These are phyloP conservation scores for Bauhinia variegata DNA, from an alignment of 306 rosid species.

Conservation along the genomic window DNA sequence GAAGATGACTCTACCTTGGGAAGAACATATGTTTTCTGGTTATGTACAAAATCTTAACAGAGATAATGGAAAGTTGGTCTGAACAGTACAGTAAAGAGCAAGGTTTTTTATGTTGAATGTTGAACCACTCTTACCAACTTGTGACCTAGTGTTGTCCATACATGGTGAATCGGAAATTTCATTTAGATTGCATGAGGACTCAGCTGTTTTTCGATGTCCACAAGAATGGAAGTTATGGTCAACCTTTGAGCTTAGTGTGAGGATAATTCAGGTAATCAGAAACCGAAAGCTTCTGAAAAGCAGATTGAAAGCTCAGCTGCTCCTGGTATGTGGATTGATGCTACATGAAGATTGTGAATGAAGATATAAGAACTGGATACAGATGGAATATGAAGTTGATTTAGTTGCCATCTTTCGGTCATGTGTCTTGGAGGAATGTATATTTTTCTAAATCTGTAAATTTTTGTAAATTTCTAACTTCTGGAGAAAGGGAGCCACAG, in stretches of 20 bases:
- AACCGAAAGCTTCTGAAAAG: slow-evolving; percentile 31
- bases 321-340: slow-evolving; percentile 35
- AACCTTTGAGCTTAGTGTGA: slow-evolving; percentile 15
- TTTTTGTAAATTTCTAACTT: slow-evolving; percentile 37
- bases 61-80: slow-evolving; percentile 36
- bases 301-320: slow-evolving; percentile 36
- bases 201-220: slow-evolving; percentile 38
- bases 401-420: slow-evolving; percentile 33
- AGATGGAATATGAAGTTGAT: slow-evolving; percentile 39
- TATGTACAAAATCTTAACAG: slow-evolving; percentile 38
- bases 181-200: slow-evolving; percentile 32
- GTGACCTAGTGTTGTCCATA: slow-evolving; percentile 39
- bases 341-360: slow-evolving; percentile 42
- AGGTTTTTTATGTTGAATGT: slow-evolving; percentile 35
- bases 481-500: slow-evolving; percentile 43
- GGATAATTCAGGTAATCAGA: slow-evolving; percentile 30
- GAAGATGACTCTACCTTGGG: slow-evolving; percentile 38
- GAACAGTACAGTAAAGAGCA: slow-evolving; percentile 38
- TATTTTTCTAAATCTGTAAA: slow-evolving; percentile 38
- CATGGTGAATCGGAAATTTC: slow-evolving; percentile 37
- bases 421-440: slow-evolving; percentile 31
- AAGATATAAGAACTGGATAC: slow-evolving; percentile 41
- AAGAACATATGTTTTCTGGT: too few relatives aligned
- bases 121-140: slow-evolving; percentile 35
- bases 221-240: slow-evolving; percentile 33